Evolutionary conservation across 495 filamentous ascomycete species (phyloP).

Genomic region (Hyaloscypha finlandica): DNA sequence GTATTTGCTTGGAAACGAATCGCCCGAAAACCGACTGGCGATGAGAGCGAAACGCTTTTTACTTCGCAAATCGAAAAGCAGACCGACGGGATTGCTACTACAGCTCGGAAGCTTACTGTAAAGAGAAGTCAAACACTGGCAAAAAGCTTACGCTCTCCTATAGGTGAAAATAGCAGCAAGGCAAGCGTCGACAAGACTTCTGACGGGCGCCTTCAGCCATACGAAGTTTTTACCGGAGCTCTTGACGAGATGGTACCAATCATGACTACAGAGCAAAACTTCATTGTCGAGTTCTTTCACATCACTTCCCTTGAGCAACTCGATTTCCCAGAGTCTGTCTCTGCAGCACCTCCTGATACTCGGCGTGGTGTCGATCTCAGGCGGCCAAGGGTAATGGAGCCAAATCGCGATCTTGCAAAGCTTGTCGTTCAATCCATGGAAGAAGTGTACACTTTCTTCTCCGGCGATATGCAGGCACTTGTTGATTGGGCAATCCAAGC

Average conservation of each 20-base stretch:
- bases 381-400: conserved; percentile 73
- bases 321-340: conserved; percentile 82
- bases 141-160: conserved; percentile 71
- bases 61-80: conserved; percentile 84
- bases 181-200: conserved; percentile 61
- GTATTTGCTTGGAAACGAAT: conserved; percentile 79
- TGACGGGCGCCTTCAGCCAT: conserved; percentile 68
- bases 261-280: conserved; percentile 91
- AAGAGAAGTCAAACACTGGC: conserved; percentile 80
- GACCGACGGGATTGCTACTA: conserved; percentile 52
- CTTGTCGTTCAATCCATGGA: conserved; percentile 83
- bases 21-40: conserved; percentile 73
- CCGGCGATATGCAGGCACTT: conserved; percentile 74
- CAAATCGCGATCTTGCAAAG: conserved; percentile 79
- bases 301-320: conserved; percentile 71
- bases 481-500: conserved; percentile 80
- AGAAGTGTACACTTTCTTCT: conserved; percentile 78
- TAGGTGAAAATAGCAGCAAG: conserved; percentile 63
- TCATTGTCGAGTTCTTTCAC: conserved; percentile 91
- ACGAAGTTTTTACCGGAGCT: conserved; percentile 79
- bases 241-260: conserved; percentile 77
- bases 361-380: conserved; percentile 69
- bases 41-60: conserved; percentile 88
- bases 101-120: conserved; percentile 88
- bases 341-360: conserved; percentile 62